Conservation (phyloP, 1,139 yeast genomes). For the Dujonia santamariae region DNA sequence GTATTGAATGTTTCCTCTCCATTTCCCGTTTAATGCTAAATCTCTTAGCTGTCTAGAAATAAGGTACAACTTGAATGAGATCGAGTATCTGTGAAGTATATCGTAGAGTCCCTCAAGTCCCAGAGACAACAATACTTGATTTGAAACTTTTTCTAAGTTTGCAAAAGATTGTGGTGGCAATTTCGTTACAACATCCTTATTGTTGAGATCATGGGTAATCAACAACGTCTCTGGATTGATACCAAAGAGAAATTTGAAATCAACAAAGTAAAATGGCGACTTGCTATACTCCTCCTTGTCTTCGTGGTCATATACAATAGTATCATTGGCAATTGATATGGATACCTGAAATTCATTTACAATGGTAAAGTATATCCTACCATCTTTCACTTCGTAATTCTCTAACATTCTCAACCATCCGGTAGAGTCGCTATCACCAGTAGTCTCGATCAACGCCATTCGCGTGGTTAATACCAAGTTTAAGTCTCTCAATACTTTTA, state of each 20-base stretch:
- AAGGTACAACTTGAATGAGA: conserved; percentile 69
- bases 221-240: conserved; percentile 35
- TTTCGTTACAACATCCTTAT: conserved; percentile 16
- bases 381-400: conserved; percentile 66
- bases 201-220: conserved; percentile 20
- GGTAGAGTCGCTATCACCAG: conserved; percentile 43
- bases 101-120: conserved; percentile 63
- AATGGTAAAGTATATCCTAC: conserved; percentile 67
- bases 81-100: conserved; percentile 66
- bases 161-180: conserved; percentile 36
- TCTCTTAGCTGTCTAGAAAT: conserved; percentile 63
- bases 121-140: conserved; percentile 50
- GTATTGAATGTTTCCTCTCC: conserved; percentile 69
- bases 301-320: conserved; percentile 47
- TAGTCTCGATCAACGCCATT: conserved; percentile 58
- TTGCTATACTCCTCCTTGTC: conserved; percentile 17
- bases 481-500: conserved; percentile 64
- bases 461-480: conserved; percentile 74
- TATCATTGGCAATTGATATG: conserved; percentile 55
- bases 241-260: conserved; percentile 63
- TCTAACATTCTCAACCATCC: conserved; percentile 41
- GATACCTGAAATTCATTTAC: conserved; percentile 68
- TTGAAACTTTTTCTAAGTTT: conserved; percentile 54
- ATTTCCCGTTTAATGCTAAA: conserved; percentile 48
- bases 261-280: conserved; percentile 75